Conservation (phyloP, 805 yeast species). For the Spathaspora passalidarum region DNA sequence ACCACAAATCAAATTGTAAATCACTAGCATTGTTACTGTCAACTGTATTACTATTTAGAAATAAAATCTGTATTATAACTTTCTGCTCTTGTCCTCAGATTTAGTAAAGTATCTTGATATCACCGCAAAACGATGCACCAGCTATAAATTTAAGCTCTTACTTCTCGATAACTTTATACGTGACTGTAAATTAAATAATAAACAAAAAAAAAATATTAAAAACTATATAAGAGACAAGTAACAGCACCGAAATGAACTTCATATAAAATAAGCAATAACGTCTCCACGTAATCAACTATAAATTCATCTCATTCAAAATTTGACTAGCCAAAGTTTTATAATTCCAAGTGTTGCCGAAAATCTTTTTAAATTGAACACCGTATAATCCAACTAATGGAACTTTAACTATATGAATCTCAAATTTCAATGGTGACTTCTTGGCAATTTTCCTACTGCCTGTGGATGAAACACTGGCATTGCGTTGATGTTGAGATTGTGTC, state of each 20-base stretch:
- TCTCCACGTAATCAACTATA: constrained; percentile 27
- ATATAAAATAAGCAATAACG: too few relatives aligned
- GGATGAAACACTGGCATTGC: not conserved
- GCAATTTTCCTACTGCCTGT: constrained; percentile 5
- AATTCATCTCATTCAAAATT: constrained; percentile 67
- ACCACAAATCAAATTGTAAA: not conserved
- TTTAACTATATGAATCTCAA: constrained; percentile 89
- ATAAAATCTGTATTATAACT: not conserved
- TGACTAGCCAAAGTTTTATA: constrained; percentile 88
- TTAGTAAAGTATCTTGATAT: too few relatives aligned
- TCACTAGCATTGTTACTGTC: too few relatives aligned
- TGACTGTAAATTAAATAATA: not conserved
- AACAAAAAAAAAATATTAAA: not conserved
- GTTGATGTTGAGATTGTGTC: constrained; percentile 16
- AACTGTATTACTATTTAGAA: not conserved
- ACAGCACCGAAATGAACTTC: not conserved
- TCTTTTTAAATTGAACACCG: constrained; percentile 93
- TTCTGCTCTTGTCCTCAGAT: too few relatives aligned
- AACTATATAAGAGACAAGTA: not conserved
- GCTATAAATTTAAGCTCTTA: too few relatives aligned
- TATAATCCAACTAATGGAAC: constrained; percentile 86
- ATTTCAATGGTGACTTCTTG: constrained; percentile 60
- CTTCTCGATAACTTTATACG: too few relatives aligned
- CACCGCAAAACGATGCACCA: too few relatives aligned
- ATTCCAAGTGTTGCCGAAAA: constrained; percentile 92